Evolutionary conservation across 441 rosid genomes (phyloP).

Genomic region (Gossypium schwendimanii): DNA sequence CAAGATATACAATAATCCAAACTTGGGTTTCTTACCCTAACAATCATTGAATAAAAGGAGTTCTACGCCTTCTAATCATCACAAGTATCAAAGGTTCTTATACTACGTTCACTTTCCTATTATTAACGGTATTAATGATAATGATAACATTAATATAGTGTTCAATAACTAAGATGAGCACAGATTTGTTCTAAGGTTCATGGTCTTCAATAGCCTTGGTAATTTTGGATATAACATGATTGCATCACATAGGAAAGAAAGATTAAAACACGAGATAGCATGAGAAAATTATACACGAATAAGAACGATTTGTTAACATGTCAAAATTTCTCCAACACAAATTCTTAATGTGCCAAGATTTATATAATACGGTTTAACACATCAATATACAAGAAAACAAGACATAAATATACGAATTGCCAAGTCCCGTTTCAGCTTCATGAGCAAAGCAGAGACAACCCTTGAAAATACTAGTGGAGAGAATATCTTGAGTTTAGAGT

Average conservation of each 20-base stretch:
- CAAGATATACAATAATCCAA: neutral
- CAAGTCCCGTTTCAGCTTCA: neutral
- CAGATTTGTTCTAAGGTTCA: neutral
- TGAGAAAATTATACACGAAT: neutral
- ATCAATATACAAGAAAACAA: neutral
- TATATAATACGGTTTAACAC: neutral
- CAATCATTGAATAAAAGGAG: no score
- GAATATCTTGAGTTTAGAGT: constrained; percentile 31
- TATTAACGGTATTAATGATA: no score
- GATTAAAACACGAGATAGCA: neutral
- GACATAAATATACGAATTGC: neutral
- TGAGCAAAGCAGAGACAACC: neutral
- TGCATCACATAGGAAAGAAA: neutral
- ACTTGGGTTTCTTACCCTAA: no score
- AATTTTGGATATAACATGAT: neutral
- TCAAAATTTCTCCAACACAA: neutral
- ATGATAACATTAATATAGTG: neutral
- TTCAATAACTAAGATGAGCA: neutral
- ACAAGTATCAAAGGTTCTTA: no score
- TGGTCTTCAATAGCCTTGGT: neutral
- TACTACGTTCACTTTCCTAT: no score
- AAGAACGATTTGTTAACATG: neutral
- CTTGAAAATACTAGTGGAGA: neutral
- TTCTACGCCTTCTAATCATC: no score
- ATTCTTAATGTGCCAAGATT: neutral